Base-by-base conservation (phyloP, 2,329 filamentous ascomycete genomes). In the Fonsecaea pugnacius region DNA sequence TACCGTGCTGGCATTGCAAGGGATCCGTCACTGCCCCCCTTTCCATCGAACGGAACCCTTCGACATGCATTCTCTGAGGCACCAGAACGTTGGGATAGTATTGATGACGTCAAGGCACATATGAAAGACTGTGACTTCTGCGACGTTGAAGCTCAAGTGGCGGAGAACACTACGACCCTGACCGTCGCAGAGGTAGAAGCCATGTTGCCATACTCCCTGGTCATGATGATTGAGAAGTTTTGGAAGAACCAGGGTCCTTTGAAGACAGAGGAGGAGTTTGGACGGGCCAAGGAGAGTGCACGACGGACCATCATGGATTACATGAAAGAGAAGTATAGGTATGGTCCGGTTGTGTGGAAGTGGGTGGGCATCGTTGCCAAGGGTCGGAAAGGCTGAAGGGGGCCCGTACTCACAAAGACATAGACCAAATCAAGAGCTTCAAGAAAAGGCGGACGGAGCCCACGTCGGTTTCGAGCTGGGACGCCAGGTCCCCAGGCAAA, bases 191-290 rank as follows among this genome's bases (percentile, higher is more conserved):
- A 56, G 10, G 58, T 61, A 7, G 35, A 51, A 24, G 27, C 40
- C 46, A 62, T 62, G 52, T 7, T 61, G 46, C 58, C 40, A 18
- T 60, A n/a, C 35, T 50, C 58, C 6, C 40, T 65, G 16, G 46
- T 43, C 30, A 65, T 61, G 58, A 40, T 62, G 50, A 12, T 46
- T 5, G 12, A 50, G 35, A 65, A 61, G 18, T 60, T 65, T 18
- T 65, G 63, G 63, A 59, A 30, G 30, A n/a, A 43, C 4, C n/a
- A 18, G n/a, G 27, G 27, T 6, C 18, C 18, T n/a, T 12, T 16
- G 10, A 16, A 40, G 5, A 57, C 58, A 10, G 35, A 38, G 27
- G 62, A 62, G 24, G 58, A 57, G 21, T 9, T 46, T 12, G 58
- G 24, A 4, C 50, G 43, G 32, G 52, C 18, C 30, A 35, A 40